phyloP scores from a whole-genome alignment of 202 grass and related monocot genomes.

The Zizania palustris region DNA sequence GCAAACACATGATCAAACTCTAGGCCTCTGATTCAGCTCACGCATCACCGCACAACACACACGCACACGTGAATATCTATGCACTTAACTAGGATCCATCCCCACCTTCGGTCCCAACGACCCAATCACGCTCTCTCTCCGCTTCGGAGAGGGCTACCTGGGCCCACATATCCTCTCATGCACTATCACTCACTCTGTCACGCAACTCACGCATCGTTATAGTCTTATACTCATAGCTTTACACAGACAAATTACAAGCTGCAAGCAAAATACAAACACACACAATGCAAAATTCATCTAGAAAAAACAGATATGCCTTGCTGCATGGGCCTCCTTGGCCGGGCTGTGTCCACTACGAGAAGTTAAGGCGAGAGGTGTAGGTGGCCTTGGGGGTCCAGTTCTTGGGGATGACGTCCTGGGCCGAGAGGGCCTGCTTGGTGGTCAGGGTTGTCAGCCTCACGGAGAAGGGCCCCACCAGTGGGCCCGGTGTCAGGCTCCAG shows the following conservation, averaged over 20 bases:
- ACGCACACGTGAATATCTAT: not conserved
- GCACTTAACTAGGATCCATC: no score
- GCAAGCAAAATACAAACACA: not conserved
- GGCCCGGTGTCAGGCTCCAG: slow-evolving; percentile 75
- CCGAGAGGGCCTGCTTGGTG: slow-evolving; percentile 66
- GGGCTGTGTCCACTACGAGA: slow-evolving; percentile 41
- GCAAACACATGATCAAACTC: not conserved
- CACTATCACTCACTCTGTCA: not conserved
- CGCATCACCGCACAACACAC: not conserved
- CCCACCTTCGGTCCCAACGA: not conserved
- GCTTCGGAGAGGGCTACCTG: slow-evolving; percentile 70
- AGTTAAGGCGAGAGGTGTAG: slow-evolving; percentile 94
- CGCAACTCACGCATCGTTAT: not conserved
- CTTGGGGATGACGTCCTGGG: slow-evolving; percentile 81
- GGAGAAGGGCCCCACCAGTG: slow-evolving; percentile 77
- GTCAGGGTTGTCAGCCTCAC: slow-evolving; percentile 77
- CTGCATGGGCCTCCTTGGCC: slow-evolving; percentile 3
- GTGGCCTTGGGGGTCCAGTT: slow-evolving; percentile 97
- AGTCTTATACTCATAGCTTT: no score
- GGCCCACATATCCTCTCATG: not conserved
- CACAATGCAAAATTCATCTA: not conserved
- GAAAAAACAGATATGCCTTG: no score
- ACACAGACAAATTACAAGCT: not conserved
- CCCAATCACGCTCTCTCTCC: slow-evolving; percentile 55
- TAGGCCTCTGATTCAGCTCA: not conserved